Base-by-base conservation (phyloP, 2,329 filamentous ascomycete species). In the Xylogone sp. region DNA sequence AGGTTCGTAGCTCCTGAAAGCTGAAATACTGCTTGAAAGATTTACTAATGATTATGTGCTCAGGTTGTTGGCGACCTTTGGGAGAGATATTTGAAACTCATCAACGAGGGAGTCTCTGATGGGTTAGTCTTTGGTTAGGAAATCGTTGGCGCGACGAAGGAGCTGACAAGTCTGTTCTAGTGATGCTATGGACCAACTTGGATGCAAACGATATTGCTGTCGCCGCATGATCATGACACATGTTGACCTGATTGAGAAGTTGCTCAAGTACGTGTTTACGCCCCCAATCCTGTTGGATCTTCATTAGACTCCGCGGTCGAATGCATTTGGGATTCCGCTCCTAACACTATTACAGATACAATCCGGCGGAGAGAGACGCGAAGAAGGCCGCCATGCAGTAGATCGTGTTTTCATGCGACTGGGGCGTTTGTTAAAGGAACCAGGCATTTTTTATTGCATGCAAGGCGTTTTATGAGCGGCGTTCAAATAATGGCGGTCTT, bases 201-300 rank as follows among this genome's bases (percentile, higher is more conserved):
- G 91, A 51, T 87, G 95, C 66, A 93, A 90, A 73, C 84, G 94
- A 62, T 99, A 99, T 78, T 99, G 94, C 82, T 99, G 94, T 77
- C 89, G 94, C 63, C 88, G 94, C 66, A 99, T 99, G 94, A 85
- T 99, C 71, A 97, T 99, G 88, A 99, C 94, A 54, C 94, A 99
- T 73, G 94, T 99, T 65, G 94, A 99, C 70, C 79, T 99, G 56
- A 97, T 99, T 63, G 94, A 99, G 79, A 99, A 99, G 75, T 83
- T 99, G 47, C 83, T 99, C 59, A 90, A 93, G 89, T 96, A 85
- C 62, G 62, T 56, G 43, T 27, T 43, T n/a, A n/a, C n/a, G 2
- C 49, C 46, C 24, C 42, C 19, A 29, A 44, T 42, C 44, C 22
- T 39, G 43, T 39, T 29, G 27, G 21, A 44, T 42, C 39, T 20